Evolutionary conservation across 352 stramenopile genomes (phyloP).

Genomic region (Phytophthora melonis): DNA sequence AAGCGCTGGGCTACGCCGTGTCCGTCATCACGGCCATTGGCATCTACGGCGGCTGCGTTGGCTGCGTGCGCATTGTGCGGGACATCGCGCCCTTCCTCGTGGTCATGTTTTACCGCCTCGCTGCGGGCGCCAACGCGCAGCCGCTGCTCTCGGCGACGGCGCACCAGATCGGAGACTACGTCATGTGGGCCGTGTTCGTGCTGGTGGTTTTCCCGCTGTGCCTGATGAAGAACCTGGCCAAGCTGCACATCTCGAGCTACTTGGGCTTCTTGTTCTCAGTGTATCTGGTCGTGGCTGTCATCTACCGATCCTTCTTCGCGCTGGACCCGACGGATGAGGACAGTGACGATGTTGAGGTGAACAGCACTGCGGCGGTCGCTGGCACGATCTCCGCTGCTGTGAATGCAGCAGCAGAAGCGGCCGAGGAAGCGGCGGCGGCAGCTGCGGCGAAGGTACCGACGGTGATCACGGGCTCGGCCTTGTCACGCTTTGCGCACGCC

Average conservation of each 20-base stretch:
- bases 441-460: constrained; percentile 40
- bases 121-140: constrained; percentile 16
- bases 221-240: constrained; percentile 76
- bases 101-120: constrained; percentile 37
- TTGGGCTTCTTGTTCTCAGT: constrained; percentile 74
- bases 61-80: constrained; percentile 72
- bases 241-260: constrained; percentile 75
- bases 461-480: constrained; percentile 36
- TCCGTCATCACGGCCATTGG: constrained; percentile 65
- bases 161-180: constrained; percentile 47
- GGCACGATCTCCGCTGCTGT: constrained; percentile 19
- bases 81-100: constrained; percentile 77
- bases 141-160: constrained; percentile 21
- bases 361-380: constrained; percentile 8
- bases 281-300: constrained; percentile 64
- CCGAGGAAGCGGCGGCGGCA: constrained; percentile 11
- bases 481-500: constrained; percentile 60
- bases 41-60: constrained; percentile 70
- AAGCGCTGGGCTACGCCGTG: constrained; percentile 67
- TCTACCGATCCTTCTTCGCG: constrained; percentile 63
- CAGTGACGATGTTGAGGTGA: constrained; percentile 10
- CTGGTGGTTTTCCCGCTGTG: constrained; percentile 74
- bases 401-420: constrained; percentile 24
- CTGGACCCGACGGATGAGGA: constrained; percentile 18
- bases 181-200: constrained; percentile 62